A percentile compares a stretch with the other conserved stretches of the same genome.
phyloP scores from a whole-genome alignment of 116 monocot species.

The Trichopus zeylanicus region DNA sequence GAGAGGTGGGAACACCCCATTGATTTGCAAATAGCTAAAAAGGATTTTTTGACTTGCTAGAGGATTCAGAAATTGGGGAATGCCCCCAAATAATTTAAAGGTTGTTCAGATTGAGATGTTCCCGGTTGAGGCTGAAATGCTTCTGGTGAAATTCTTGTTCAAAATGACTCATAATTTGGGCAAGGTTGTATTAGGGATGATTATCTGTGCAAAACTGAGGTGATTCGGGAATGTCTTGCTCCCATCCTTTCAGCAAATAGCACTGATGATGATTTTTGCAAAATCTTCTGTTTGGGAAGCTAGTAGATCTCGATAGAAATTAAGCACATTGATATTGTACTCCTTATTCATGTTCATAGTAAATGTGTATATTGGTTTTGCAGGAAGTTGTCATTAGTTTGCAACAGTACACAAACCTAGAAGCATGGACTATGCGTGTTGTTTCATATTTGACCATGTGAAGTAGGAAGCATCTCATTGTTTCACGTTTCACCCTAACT shows the following conservation, averaged over 20 bases:
- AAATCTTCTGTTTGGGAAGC: background rate
- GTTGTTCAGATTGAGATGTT: background rate
- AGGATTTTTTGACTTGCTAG: no score
- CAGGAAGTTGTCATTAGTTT: no score
- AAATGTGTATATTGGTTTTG: no score
- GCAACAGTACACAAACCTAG: no score
- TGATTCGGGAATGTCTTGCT: background rate
- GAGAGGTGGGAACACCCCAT: no score
- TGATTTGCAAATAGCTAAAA: no score
- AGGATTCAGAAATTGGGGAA: background rate
- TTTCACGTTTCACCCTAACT: no score
- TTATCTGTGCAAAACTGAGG: background rate
- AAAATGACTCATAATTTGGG: constrained; percentile 1
- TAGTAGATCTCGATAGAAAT: background rate
- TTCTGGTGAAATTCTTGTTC: constrained; percentile 1
- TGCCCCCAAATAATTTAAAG: background rate
- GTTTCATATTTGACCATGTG: no score
- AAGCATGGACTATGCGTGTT: no score
- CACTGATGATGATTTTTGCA: background rate
- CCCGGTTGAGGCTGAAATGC: constrained; percentile 1
- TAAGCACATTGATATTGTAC: no score
- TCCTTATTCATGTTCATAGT: no score
- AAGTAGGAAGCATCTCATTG: no score
- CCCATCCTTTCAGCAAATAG: background rate
- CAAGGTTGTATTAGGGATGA: constrained; percentile 1